phyloP scores from a whole-genome alignment of 2,329 filamentous ascomycete species.

The Lithohypha guttulata region DNA sequence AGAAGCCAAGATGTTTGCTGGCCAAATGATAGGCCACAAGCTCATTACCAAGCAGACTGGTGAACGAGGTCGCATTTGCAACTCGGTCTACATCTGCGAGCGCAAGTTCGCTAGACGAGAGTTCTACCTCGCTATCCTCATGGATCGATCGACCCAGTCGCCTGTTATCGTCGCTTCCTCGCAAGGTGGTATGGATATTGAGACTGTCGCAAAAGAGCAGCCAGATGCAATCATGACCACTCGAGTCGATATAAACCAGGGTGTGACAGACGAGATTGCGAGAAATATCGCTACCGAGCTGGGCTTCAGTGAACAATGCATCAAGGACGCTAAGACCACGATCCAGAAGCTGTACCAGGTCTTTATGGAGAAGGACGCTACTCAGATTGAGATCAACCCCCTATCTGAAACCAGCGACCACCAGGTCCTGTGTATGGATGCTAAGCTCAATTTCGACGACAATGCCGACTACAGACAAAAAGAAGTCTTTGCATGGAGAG shows the following conservation, averaged over 20 bases:
- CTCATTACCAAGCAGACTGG: conserved; percentile 99
- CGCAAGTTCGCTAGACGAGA: conserved; percentile 98
- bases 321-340: conserved; percentile 87
- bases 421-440: conserved; percentile 97
- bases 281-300: conserved; percentile 80
- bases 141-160: conserved; percentile 84
- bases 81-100: conserved; percentile 97
- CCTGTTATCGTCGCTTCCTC: conserved; percentile 97
- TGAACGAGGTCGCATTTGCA: conserved; percentile 85
- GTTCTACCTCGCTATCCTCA: conserved; percentile 97
- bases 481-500: conserved; percentile 88
- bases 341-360: conserved; percentile 99
- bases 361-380: conserved; percentile 96
- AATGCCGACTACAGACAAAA: conserved; percentile 98
- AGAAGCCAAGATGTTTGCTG: conserved; percentile 90
- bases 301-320: conserved; percentile 95
- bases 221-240: conserved; percentile 93
- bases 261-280: conserved; percentile 92
- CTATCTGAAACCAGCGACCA: conserved; percentile 97
- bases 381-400: conserved; percentile 99
- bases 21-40: conserved; percentile 99
- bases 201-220: conserved; percentile 94
- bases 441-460: conserved; percentile 97
- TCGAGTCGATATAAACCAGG: conserved; percentile 82
- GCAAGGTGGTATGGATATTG: conserved; percentile 98